Conservation (phyloP, 2,329 filamentous ascomycete genomes). For the Parafenestella ontariensis region DNA sequence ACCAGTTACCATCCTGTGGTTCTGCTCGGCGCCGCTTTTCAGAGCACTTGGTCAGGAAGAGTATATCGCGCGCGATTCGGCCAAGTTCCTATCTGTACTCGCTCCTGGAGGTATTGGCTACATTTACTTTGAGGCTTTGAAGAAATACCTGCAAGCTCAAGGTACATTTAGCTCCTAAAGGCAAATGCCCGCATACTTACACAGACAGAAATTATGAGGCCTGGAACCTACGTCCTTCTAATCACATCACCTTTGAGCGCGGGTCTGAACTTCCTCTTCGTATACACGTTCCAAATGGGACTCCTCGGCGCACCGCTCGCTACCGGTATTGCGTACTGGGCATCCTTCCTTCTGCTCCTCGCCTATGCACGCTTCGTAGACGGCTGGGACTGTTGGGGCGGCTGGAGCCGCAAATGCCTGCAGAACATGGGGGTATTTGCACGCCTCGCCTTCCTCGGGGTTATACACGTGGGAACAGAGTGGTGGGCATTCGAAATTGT, state of each 20-base stretch:
- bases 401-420: conserved; percentile 69
- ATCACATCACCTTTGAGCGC: conserved; percentile 68
- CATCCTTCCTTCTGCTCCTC: conserved; percentile 77
- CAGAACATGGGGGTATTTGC: conserved; percentile 74
- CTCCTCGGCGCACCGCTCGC: conserved; percentile 82
- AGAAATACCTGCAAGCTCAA: conserved; percentile 66
- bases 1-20: conserved; percentile 76
- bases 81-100: conserved; percentile 74
- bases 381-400: conserved; percentile 81
- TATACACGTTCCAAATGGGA: conserved; percentile 73
- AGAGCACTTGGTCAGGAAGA: conserved; percentile 77
- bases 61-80: conserved; percentile 75
- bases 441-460: conserved; percentile 75
- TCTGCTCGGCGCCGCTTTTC: conserved; percentile 77
- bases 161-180: conserved; percentile 43
- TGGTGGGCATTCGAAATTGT: conserved; percentile 97
- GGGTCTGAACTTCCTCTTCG: conserved; percentile 69
- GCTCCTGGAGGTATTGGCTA: conserved; percentile 86
- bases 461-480: conserved; percentile 86
- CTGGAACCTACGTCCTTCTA: conserved; percentile 68
- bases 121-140: conserved; percentile 83
- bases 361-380: conserved; percentile 74
- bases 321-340: conserved; percentile 85
- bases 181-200: conserved; percentile 10
- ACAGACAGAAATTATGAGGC: conserved; percentile 64